Conservation (phyloP, 129 eudicot species). For the Scalesia atractyloides region DNA sequence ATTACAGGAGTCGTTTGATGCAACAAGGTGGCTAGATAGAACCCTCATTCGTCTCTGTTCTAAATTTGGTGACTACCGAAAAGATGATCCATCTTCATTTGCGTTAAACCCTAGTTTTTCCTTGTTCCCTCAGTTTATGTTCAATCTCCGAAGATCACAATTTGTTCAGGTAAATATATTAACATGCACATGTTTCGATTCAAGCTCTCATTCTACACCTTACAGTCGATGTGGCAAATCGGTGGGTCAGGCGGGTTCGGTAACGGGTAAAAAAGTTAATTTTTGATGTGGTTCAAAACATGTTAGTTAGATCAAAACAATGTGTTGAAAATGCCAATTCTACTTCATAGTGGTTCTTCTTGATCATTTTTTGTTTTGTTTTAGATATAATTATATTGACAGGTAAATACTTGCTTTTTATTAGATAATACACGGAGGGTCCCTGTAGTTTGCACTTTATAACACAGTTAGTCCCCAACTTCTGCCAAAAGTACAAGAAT, state of each 20-base stretch:
- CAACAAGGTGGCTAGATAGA: constrained; percentile 97
- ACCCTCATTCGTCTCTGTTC: constrained; percentile 90
- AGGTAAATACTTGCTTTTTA: neutral
- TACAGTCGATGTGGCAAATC: neutral
- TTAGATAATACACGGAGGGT: too few species aligned
- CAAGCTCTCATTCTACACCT: neutral
- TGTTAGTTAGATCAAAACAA: too few species aligned
- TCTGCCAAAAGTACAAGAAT: too few species aligned
- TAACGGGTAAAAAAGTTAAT: neutral
- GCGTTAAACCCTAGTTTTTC: constrained; percentile 91
- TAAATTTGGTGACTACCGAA: constrained; percentile 90
- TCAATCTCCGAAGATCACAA: constrained; percentile 92
- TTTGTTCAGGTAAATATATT: constrained; percentile 74
- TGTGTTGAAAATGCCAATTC: neutral
- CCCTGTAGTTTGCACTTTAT: too few species aligned
- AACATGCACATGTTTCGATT: neutral
- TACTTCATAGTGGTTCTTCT: neutral
- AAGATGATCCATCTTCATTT: constrained; percentile 92
- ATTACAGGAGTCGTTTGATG: constrained; percentile 87
- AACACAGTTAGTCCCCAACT: too few species aligned
- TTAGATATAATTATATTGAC: neutral
- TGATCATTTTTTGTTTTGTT: too few species aligned
- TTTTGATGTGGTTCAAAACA: neutral
- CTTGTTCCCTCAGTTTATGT: constrained; percentile 93
- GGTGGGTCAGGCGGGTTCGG: neutral